These are phyloP conservation scores for Trypanosoma conorhini DNA, from an alignment of 208 protist species.

Conservation along the genomic window DNA sequence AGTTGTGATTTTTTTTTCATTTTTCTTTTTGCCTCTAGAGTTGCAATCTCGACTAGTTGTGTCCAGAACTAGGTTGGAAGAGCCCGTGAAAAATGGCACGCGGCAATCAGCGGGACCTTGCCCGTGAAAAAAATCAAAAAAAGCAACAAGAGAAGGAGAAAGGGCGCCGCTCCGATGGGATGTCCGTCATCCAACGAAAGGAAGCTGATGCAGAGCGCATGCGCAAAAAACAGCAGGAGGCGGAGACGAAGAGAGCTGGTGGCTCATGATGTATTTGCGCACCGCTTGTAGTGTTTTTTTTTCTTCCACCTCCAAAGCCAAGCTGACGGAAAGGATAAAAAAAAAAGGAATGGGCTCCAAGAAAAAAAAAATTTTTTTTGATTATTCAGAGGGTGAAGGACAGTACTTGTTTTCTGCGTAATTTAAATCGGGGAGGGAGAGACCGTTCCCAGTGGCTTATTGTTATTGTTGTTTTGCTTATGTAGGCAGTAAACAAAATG, in stretches of 20 bases:
- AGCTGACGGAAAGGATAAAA: neutral
- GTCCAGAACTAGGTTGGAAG: neutral
- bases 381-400: too few relatives aligned
- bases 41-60: neutral
- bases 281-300: neutral
- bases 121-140: slow-evolving; percentile 85
- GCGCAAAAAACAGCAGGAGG: slow-evolving; percentile 83
- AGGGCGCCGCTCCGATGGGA: slow-evolving; percentile 69
- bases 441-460: too few relatives aligned
- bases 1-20: neutral
- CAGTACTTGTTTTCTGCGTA: neutral
- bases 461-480: neutral
- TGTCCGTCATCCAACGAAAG: slow-evolving; percentile 65
- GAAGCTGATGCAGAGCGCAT: slow-evolving; percentile 87
- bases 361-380: neutral
- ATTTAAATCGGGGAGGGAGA: too few relatives aligned
- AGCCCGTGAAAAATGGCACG: slow-evolving; percentile 62
- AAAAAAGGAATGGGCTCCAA: neutral
- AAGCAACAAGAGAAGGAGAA: slow-evolving; percentile 79
- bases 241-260: slow-evolving; percentile 40
- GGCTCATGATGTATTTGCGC: neutral
- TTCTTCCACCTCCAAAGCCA: neutral
- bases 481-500: neutral
- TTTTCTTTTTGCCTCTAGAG: slow-evolving; percentile 1
- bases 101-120: slow-evolving; percentile 90